Evolutionary conservation across 176 grass and related monocot genomes (phyloP).

Genomic region (Ananas comosus): DNA sequence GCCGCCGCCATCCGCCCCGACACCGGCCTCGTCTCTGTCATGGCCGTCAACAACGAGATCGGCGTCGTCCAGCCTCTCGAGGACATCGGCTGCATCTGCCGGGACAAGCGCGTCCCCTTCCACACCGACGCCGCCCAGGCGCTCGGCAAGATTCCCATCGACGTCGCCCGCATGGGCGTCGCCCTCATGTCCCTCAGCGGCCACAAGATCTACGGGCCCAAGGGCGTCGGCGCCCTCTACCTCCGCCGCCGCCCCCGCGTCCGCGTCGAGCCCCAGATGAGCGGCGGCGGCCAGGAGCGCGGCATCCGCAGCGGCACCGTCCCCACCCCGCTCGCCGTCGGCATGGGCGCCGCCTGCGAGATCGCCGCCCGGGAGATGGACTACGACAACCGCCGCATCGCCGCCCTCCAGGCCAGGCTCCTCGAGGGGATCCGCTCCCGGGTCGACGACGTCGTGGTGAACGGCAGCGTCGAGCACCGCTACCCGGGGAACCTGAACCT

Average conservation of each 20-base stretch:
- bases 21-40: conserved; percentile 13
- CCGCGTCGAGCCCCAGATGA: conserved; percentile 6
- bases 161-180: background rate
- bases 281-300: conserved; percentile 13
- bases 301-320: conserved; percentile 10
- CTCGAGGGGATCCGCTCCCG: background rate
- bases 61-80: conserved; percentile 9
- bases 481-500: conserved; percentile 11
- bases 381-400: conserved; percentile 4
- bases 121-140: conserved; percentile 18
- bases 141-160: conserved; percentile 12
- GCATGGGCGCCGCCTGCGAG: conserved; percentile 11
- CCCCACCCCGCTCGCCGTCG: background rate
- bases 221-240: conserved; percentile 16
- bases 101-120: conserved; percentile 5
- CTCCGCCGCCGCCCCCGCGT: conserved; percentile 2
- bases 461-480: conserved; percentile 4
- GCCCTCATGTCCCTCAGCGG: conserved; percentile 11
- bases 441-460: conserved; percentile 6
- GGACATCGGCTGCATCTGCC: conserved; percentile 7
- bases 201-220: conserved; percentile 24
- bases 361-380: conserved; percentile 6
- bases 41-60: conserved; percentile 20
- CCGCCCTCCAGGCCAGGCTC: background rate
- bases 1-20: conserved; percentile 2